Evolutionary conservation across 164 flowering plant genomes (phyloP).

Genomic region (Kingdonia uniflora): DNA sequence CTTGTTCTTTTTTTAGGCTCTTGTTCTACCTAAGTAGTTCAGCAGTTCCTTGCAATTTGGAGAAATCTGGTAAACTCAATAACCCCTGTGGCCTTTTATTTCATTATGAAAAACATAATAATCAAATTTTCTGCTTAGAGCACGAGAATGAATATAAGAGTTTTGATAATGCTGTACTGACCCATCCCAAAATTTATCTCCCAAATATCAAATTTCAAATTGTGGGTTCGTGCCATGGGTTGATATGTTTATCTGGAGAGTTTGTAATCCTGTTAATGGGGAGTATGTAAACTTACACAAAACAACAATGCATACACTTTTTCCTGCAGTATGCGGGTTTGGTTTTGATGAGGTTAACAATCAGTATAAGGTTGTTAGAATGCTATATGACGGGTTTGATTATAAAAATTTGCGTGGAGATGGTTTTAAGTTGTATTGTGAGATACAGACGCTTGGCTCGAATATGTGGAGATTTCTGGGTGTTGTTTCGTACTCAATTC

Average conservation of each 20-base stretch:
- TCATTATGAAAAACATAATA: too few species aligned
- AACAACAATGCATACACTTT: slow-evolving; percentile 10
- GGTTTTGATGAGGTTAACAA: slow-evolving; percentile 23
- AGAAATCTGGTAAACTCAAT: too few species aligned
- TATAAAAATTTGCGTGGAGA: not conserved
- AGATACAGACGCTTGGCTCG: slow-evolving; percentile 20
- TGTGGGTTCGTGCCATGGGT: slow-evolving; percentile 38
- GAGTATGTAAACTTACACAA: slow-evolving; percentile 22
- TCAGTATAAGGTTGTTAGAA: slow-evolving; percentile 27
- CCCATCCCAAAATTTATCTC: too few species aligned
- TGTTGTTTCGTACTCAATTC: not conserved
- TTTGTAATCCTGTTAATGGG: slow-evolving; percentile 35
- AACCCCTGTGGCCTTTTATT: too few species aligned
- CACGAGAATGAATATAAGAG: too few species aligned
- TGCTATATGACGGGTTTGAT: not conserved
- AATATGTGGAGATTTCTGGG: slow-evolving; percentile 31
- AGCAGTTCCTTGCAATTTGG: too few species aligned
- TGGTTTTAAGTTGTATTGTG: slow-evolving; percentile 13
- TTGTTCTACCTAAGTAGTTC: too few species aligned
- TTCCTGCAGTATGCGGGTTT: slow-evolving; percentile 28
- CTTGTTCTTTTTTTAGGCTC: too few species aligned
- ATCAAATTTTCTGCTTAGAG: too few species aligned
- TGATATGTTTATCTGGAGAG: slow-evolving; percentile 27
- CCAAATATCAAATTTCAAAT: too few species aligned
- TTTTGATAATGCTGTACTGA: too few species aligned